These are phyloP conservation scores for Coccomyxa subellipsoidea DNA, from an alignment of 163 green algal species.

Conservation along the genomic window DNA sequence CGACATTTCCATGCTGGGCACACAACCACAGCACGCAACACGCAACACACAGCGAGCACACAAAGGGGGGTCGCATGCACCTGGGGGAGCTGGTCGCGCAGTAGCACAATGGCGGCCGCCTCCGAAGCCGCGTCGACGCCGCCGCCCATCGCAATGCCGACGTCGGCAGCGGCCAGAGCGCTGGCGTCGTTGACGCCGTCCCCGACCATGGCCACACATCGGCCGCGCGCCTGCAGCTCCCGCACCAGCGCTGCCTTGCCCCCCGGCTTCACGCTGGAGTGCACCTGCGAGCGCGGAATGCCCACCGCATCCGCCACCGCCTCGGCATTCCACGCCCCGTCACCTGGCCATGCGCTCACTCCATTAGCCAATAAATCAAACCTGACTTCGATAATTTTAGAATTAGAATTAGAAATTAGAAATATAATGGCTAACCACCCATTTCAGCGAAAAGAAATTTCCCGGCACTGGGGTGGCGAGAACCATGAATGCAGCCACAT, in stretches of 20 bases:
- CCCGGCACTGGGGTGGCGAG: no score
- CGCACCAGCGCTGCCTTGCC: slow-evolving; percentile 76
- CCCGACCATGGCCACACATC: slow-evolving; percentile 91
- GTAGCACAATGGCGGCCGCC: slow-evolving; percentile 84
- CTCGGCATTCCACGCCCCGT: slow-evolving; percentile 52
- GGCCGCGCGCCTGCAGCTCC: slow-evolving; percentile 36
- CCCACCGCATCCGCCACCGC: slow-evolving; percentile 76
- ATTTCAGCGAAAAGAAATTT: no score
- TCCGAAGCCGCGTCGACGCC: slow-evolving; percentile 86
- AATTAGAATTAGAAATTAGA: no score
- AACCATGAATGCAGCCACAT: no score
- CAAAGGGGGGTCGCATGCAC: neutral
- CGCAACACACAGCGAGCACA: no score
- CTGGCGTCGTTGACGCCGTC: slow-evolving; percentile 96
- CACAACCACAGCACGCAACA: no score
- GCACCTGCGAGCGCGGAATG: slow-evolving; percentile 67
- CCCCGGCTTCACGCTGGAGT: slow-evolving; percentile 73
- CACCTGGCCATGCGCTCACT: slow-evolving; percentile 37
- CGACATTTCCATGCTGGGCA: no score
- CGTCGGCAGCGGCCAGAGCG: slow-evolving; percentile 83
- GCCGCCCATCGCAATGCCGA: slow-evolving; percentile 94
- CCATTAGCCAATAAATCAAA: no score
- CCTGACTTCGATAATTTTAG: no score
- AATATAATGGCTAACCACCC: no score
- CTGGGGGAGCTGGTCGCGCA: slow-evolving; percentile 73